A percentile compares a stretch with the other conserved stretches of the same genome.
These are phyloP conservation scores for Populus tomentosa DNA, from an alignment of 441 rosid species.

Conservation along the genomic window DNA sequence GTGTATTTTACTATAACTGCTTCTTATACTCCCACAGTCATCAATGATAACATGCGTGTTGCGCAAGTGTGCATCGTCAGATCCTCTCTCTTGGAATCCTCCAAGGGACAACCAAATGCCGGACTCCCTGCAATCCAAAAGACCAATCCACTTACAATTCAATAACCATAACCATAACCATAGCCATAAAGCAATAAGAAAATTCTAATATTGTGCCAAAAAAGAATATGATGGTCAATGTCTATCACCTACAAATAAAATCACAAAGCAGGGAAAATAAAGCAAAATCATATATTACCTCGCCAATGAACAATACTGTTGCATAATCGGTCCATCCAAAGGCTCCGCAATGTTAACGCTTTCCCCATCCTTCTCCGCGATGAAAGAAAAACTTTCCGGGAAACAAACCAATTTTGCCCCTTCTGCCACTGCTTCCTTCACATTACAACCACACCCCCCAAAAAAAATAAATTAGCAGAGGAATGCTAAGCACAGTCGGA, in stretches of 20 bases:
- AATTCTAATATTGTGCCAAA: not conserved
- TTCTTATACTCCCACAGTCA: constrained; percentile 62
- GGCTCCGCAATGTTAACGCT: constrained; percentile 71
- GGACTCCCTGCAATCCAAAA: constrained; percentile 52
- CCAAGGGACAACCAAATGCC: constrained; percentile 91
- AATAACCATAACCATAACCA: constrained; percentile 1
- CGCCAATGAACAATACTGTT: constrained; percentile 78
- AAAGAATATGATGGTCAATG: not conserved
- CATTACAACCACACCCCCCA: not conserved
- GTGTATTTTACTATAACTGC: constrained; percentile 74
- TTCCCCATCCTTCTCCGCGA: constrained; percentile 67
- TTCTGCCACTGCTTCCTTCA: constrained; percentile 79
- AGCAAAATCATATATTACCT: constrained; percentile 37
- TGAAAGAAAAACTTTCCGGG: constrained; percentile 81
- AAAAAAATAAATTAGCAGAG: not conserved
- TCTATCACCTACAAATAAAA: not conserved
- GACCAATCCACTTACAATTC: not conserved
- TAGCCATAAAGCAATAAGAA: not conserved
- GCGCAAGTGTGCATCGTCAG: constrained; percentile 58
- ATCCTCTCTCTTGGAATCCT: constrained; percentile 87
- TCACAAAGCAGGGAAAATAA: not conserved
- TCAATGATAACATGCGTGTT: constrained; percentile 90
- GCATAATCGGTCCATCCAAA: constrained; percentile 78
- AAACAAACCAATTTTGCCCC: constrained; percentile 88
- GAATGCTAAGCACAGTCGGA: not conserved